Evolutionary conservation across 208 protist species (phyloP).

Genomic region (Angomonas desouzai): DNA sequence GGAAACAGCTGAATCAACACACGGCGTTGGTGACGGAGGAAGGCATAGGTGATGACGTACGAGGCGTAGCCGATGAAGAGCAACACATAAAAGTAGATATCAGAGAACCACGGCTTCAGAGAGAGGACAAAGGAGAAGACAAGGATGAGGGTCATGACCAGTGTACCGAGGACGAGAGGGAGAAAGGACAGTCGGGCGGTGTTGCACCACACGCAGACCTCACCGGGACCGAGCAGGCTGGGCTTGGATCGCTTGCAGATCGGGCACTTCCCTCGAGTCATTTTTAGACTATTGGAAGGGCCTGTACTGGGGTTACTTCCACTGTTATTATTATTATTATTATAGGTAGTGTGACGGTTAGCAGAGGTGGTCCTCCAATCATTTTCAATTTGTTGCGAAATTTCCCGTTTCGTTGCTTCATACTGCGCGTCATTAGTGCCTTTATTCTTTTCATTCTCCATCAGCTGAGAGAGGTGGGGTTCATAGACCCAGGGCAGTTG

Average conservation of each 20-base stretch:
- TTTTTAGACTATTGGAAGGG: not conserved
- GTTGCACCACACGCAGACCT: conserved; percentile 66
- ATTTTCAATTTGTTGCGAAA: not conserved
- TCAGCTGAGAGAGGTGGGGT: conserved; percentile 28
- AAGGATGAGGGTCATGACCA: conserved; percentile 24
- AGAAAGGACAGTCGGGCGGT: conserved; percentile 46
- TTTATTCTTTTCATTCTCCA: conserved; percentile 13
- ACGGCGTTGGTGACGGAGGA: conserved; percentile 18
- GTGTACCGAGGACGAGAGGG: conserved; percentile 31
- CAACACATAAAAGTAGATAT: conserved; percentile 38
- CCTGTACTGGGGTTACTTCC: not conserved
- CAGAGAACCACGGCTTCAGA: conserved; percentile 60
- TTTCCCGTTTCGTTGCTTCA: too few species aligned
- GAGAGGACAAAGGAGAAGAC: conserved; percentile 38
- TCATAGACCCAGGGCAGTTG: conserved; percentile 67
- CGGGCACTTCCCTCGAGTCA: conserved; percentile 29
- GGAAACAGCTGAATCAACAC: conserved; percentile 7
- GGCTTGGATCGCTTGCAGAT: conserved; percentile 49
- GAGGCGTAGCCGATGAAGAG: conserved; percentile 31
- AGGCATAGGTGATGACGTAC: conserved; percentile 17
- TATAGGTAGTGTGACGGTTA: not conserved
- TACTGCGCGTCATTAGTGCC: not conserved
- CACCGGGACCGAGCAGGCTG: conserved; percentile 28
- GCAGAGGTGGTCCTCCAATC: not conserved
- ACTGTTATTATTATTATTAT: not conserved